Evolutionary conservation across 495 filamentous ascomycete species (phyloP), one percentile per base, ranked within the genome.

Genomic region (Thozetella sp.): DNA sequence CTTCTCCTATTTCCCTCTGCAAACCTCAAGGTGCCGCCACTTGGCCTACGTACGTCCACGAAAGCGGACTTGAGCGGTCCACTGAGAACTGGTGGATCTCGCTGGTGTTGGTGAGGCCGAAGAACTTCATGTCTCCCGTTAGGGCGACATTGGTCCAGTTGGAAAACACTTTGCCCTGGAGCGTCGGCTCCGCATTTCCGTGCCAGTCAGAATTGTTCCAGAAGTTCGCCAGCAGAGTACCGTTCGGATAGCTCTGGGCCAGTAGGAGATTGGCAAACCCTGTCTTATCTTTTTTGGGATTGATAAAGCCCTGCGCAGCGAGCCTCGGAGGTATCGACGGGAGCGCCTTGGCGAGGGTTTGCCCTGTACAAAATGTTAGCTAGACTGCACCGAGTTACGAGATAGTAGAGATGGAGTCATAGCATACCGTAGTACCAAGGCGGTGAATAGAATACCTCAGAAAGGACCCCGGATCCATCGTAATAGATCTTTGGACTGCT

Each of bases 401-500:
- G 11, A 48, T 10, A 20, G 11, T 48, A 20, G n/a, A 19, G 43
- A 48, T n/a, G n/a, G n/a, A 20, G 43, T 10, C 4, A 48, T n/a
- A 20, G 4, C 43, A 13, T 48, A 48, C 10, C 43, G 20, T 48
- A 20, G n/a, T 48, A 11, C 43, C 9, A 48, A 4, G 43, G 43
- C 4, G 43, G 43, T 10, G 12, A 4, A n/a, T 48, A 48, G 43
- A 48, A 48, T n/a, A 48, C 43, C 20, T 48, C 43, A 3, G 43
- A 48, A 20, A 48, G 43, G n/a, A 48, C 43, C 43, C n/a, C 43
- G 9, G 43, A 48, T 19, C 11, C 43, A n/a, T 48, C 43, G 20
- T 48, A 48, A n/a, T 48, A 48, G n/a, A 48, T 19, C n/a, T 48
- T 48, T 10, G 43, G 43, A 20, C 43, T 48, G 43, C 43, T 48